Evolutionary conservation across 345 rosid genomes (phyloP).

Genomic region (Punica granatum): DNA sequence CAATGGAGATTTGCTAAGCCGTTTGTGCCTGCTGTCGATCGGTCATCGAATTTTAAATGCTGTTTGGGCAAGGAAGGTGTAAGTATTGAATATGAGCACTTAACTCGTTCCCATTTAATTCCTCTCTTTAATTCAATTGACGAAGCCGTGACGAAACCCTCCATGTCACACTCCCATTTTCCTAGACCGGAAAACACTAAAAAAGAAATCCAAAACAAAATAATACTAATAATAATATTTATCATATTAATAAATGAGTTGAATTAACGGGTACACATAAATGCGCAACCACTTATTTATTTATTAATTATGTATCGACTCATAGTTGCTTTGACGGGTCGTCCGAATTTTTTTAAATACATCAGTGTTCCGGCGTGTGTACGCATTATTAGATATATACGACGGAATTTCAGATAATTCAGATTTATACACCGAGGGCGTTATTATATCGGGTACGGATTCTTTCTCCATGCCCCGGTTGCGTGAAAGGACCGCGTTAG

Average conservation of each 20-base stretch:
- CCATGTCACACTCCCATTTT: neutral
- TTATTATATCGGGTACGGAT: neutral
- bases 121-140: neutral
- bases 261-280: neutral
- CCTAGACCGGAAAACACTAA: neutral
- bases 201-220: no score
- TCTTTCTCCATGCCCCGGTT: neutral
- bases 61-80: slow-evolving; percentile 19
- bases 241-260: slow-evolving; percentile 2
- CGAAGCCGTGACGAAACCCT: neutral
- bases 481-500: neutral
- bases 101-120: neutral
- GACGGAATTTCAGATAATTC: no score
- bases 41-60: slow-evolving; percentile 2
- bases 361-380: no score
- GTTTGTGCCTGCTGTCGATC: neutral
- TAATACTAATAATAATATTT: no score
- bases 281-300: neutral
- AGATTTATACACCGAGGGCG: no score
- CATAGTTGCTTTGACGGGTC: no score
- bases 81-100: slow-evolving; percentile 11
- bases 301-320: neutral
- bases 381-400: no score
- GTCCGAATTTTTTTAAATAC: no score
- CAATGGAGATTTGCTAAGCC: no score